Percentiles rank a stretch among this genome's conserved stretches.
Evolutionary conservation across 352 stramenopile species (phyloP).

Genomic region (Pseudoperonospora humuli): DNA sequence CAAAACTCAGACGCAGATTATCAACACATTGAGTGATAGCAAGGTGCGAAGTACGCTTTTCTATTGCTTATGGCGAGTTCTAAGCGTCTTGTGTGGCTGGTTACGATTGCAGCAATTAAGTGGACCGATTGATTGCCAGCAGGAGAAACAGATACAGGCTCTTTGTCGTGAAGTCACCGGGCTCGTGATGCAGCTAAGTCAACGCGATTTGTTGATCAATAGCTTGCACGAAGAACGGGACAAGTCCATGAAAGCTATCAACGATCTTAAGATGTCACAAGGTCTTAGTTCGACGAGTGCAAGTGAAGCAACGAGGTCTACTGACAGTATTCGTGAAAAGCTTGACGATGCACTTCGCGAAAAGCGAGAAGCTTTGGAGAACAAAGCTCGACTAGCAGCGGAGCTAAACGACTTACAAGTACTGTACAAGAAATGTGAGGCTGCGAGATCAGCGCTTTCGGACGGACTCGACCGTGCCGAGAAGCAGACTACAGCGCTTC

Average conservation of each 20-base stretch:
- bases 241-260: slow-evolving; percentile 31
- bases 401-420: slow-evolving; percentile 38
- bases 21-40: slow-evolving; percentile 39
- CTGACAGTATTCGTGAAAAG: slow-evolving; percentile 19
- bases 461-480: slow-evolving; percentile 42
- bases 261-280: slow-evolving; percentile 36
- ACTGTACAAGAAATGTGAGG: slow-evolving; percentile 33
- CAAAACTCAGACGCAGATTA: slow-evolving; percentile 47
- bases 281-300: slow-evolving; percentile 16
- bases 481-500: slow-evolving; percentile 40
- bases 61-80: not conserved
- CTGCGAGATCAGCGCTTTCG: slow-evolving; percentile 32
- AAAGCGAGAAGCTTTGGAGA: slow-evolving; percentile 20
- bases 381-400: slow-evolving; percentile 12
- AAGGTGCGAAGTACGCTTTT: slow-evolving; percentile 19
- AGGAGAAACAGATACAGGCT: slow-evolving; percentile 46
- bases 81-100: slow-evolving; percentile 1
- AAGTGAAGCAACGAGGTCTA: slow-evolving; percentile 21
- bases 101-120: slow-evolving; percentile 15
- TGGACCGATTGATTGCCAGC: slow-evolving; percentile 26
- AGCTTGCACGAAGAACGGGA: slow-evolving; percentile 47
- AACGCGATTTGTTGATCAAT: slow-evolving; percentile 50
- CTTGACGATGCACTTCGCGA: slow-evolving; percentile 23
- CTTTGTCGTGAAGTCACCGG: slow-evolving; percentile 50
- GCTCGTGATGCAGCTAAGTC: slow-evolving; percentile 44